Evolutionary conservation across 306 rosid species (phyloP).

Genomic region (Vigna trinervia): DNA sequence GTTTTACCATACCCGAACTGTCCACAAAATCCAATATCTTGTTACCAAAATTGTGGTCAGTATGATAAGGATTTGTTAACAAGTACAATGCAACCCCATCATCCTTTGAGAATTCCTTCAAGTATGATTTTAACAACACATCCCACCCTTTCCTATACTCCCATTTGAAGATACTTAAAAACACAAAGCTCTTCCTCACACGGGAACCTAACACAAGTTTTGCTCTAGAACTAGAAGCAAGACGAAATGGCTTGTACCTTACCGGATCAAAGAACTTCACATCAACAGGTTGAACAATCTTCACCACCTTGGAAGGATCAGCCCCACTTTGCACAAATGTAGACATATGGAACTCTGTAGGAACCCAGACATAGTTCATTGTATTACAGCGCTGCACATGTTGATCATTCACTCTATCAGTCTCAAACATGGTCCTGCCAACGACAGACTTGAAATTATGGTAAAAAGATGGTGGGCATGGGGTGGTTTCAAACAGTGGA

Average conservation of each 20-base stretch:
- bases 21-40: conserved; percentile 80
- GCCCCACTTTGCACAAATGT: conserved; percentile 78
- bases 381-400: conserved; percentile 67
- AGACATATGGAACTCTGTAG: conserved; percentile 73
- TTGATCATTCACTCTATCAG: conserved; percentile 64
- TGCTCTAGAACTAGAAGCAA: conserved; percentile 55
- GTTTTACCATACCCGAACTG: conserved; percentile 53
- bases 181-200: conserved; percentile 51
- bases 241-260: conserved; percentile 58
- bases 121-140: conserved; percentile 68
- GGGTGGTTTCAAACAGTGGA: conserved; percentile 73
- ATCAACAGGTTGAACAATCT: conserved; percentile 87
- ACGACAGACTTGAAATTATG: conserved; percentile 71
- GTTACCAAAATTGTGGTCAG: conserved; percentile 71
- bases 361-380: conserved; percentile 93
- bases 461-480: conserved; percentile 77
- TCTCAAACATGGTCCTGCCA: conserved; percentile 90
- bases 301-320: conserved; percentile 77
- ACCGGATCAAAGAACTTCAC: conserved; percentile 79
- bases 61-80: conserved; percentile 85
- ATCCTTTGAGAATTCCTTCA: conserved; percentile 64
- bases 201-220: conserved; percentile 56
- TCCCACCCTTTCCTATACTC: conserved; percentile 97
- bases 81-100: conserved; percentile 69
- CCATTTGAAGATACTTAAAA: conserved; percentile 86